Base-by-base conservation (phyloP, 129 eudicot genomes). In the Scalesia atractyloides region DNA sequence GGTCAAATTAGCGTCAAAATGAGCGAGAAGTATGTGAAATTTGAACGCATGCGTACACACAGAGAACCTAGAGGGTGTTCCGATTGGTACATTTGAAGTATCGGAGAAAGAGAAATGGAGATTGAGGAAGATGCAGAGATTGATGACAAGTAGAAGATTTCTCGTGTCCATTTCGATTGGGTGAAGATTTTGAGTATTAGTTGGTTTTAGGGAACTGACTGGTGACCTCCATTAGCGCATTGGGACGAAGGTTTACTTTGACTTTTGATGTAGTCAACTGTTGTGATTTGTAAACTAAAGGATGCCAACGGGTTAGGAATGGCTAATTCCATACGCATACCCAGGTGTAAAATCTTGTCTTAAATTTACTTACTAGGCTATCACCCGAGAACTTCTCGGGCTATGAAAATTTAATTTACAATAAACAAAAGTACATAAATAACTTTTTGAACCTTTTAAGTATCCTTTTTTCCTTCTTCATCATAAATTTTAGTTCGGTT, bases 31-130 rank as follows among this genome's bases (percentile, higher is more conserved):
- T n/a, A 11, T 3, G 37, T 30, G 49, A 0, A 73, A 4, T 53
- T 1, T 20, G 19, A 34, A 73, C 9, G 73, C 24, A 52, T 53
- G 24, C 36, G 30, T 49, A 80, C 64, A 63, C n/a, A 48, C 14
- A 36, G 44, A 57, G 2, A 39, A 89, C 98, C 98, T 72, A 87
- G 83, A 69, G 96, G 98, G 49, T 92, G 98, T 79, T 70, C 98
- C 98, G 64, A 82, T 77, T 7, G 80, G 90, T 37, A 75, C 67
- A 33, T 69, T 73, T 59, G 83, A 51, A 70, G 84, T 24, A 22
- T 82, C 53, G 51, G 82, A 65, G 20, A 16, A 57, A 47, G 65
- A 9, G 8, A 49, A 19, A 69, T 19, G 36, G 60, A 59, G 7
- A 59, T 34, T 41, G 66, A 61, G 30, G 9, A 52, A 17, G 66